Evolutionary conservation across 345 rosid species (phyloP), one percentile per base, ranked within the genome.

Genomic region (Melastoma malabathricum): DNA sequence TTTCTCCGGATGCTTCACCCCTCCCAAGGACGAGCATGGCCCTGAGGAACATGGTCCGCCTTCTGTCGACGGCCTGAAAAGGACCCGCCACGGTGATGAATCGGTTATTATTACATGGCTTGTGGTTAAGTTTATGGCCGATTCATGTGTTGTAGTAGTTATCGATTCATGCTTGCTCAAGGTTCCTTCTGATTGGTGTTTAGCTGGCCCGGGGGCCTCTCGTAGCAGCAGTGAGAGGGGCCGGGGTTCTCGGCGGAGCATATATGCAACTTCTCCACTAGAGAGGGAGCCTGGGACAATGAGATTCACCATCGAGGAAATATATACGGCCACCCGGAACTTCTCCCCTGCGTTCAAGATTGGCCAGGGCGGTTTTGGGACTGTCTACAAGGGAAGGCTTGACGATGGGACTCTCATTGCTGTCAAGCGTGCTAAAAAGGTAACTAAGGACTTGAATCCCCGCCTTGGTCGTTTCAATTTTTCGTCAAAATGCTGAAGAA

Each of bases 331-430:
- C 6, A 86, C 96, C 4, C 71, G 69, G 67, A 80, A 82, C 59
- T 90, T 90, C 70, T 80, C 87, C 23, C 84, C 98, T 0, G 67
- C 92, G 8, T 78, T 74, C 52, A 86, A 82, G 74, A 72, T 90
- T 54, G 98, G 98, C 44, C 94, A 86, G 57, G 98, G 96, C 15
- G 87, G 84, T 23, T 90, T 80, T 38, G 96, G 98, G 4, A 84
- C 96, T 8, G 98, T 90, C 34, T 90, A 86, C 66, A 86, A 77
- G 70, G 98, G 89, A 12, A 80, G 61, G 48, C 84, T 90, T 13
- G 59, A 65, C 31, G 95, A 86, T 73, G 98, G 98, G 62, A 74
- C 77, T 0, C 22, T 67, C 16, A 78, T 90, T 9, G 98, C 98
- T 0, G 60, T 86, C 59, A 90, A 90, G 64, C 92, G 98, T 0